A percentile compares a stretch with the other conserved stretches of the same genome.
phyloP scores from a whole-genome alignment of 2,329 filamentous ascomycete species.

The Cladosporium sp. region DNA sequence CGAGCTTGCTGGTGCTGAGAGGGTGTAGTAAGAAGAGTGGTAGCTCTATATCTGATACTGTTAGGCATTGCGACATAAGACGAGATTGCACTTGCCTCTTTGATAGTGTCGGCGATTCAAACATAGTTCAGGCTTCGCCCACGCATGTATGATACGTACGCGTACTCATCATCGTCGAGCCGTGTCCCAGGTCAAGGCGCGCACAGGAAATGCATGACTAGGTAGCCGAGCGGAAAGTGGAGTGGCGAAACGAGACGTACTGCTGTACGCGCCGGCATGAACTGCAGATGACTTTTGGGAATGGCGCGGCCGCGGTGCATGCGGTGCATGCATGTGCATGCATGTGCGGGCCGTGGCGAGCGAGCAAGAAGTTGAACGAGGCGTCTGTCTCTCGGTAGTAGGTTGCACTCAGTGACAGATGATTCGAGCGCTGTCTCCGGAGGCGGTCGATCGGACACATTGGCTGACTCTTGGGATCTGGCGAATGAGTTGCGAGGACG shows the following conservation, averaged over 20 bases:
- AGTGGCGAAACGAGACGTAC: slow-evolving; percentile 2
- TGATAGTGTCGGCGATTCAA: not conserved
- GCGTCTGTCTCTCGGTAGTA: not conserved
- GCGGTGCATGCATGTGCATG: not conserved
- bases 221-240: not conserved
- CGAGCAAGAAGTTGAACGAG: not conserved
- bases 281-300: slow-evolving; percentile 10
- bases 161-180: not conserved
- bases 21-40: not conserved
- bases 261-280: slow-evolving; percentile 9
- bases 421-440: not conserved
- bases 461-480: not conserved
- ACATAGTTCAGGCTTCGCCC: not conserved
- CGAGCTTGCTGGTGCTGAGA: not conserved
- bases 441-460: slow-evolving; percentile 6
- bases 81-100: not conserved
- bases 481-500: not conserved
- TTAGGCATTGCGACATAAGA: not conserved
- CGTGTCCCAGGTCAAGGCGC: not conserved
- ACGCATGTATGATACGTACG: not conserved
- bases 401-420: not conserved
- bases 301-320: not conserved
- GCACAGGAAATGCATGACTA: not conserved
- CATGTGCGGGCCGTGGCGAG: not conserved
- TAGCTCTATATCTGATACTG: not conserved